These are phyloP conservation scores for Cenchrus americanus DNA, from an alignment of 176 grass and related monocot genomes.

Conservation along the genomic window DNA sequence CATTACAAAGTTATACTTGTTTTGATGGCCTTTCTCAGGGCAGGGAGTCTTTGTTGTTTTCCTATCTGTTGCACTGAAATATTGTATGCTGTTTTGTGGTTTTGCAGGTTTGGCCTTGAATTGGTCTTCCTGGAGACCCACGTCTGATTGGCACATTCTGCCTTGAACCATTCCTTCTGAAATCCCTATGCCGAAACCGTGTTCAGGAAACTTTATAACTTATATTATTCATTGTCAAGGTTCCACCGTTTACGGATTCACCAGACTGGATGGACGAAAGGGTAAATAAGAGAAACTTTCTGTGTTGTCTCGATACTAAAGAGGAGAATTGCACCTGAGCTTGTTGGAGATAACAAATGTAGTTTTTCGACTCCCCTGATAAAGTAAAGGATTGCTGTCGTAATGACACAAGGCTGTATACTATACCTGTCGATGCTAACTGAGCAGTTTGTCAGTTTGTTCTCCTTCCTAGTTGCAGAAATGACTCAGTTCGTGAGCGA, in stretches of 20 bases:
- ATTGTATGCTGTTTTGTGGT: background rate
- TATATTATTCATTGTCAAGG: background rate
- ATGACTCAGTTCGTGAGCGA: background rate
- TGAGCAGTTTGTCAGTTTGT: background rate
- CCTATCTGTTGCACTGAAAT: background rate
- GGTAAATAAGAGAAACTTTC: background rate
- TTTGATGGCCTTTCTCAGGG: background rate
- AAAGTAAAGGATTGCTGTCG: background rate
- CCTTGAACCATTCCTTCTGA: slow-evolving; percentile 21
- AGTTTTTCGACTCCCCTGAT: background rate
- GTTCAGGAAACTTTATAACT: background rate
- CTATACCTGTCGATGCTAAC: background rate
- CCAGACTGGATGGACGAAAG: background rate
- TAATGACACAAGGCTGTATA: background rate
- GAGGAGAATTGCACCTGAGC: background rate
- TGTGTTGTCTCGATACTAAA: background rate
- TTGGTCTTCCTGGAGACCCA: background rate
- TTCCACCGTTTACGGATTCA: background rate
- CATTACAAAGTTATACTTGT: background rate
- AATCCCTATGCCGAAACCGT: background rate
- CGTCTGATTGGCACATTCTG: slow-evolving; percentile 1
- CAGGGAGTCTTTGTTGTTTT: background rate
- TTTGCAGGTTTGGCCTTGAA: slow-evolving; percentile 23
- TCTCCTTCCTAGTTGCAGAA: background rate
- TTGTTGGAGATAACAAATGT: background rate